These are phyloP conservation scores for Hyphopichia buzzinii DNA, from an alignment of 1,139 yeast species.

Conservation along the genomic window DNA sequence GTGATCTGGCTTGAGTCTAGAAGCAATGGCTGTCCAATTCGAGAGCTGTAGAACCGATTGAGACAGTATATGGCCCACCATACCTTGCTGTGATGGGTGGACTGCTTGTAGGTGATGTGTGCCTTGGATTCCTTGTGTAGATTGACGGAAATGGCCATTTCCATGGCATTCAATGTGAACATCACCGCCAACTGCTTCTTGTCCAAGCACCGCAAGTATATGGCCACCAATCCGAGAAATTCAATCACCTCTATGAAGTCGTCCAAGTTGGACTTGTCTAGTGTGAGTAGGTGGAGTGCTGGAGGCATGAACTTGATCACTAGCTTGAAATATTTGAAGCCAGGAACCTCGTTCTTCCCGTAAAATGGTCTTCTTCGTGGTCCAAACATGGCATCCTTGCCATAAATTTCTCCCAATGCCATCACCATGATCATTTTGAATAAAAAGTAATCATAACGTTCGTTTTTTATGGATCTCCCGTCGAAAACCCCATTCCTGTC, in stretches of 20 bases:
- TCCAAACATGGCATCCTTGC: conserved; percentile 8
- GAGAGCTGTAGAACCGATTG: conserved; percentile 23
- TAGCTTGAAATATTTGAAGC: conserved; percentile 20
- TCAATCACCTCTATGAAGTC: conserved; percentile 23
- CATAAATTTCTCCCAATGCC: conserved; percentile 24
- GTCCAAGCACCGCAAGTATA: conserved; percentile 25
- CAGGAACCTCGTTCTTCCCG: conserved; percentile 14
- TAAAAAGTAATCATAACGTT: conserved; percentile 15
- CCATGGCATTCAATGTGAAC: conserved; percentile 24
- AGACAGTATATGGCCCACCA: conserved; percentile 30
- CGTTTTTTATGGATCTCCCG: neutral
- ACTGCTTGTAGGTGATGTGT: conserved; percentile 6
- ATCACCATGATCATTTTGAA: conserved; percentile 20
- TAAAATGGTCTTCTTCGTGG: neutral
- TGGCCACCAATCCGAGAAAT: conserved; percentile 22
- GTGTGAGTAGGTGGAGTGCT: conserved; percentile 12
- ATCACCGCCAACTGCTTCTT: conserved; percentile 26
- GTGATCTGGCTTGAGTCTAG: conserved; percentile 18
- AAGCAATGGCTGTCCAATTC: conserved; percentile 27
- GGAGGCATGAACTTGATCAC: conserved; percentile 23
- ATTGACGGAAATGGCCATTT: conserved; percentile 26
- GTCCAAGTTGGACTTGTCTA: conserved; percentile 13
- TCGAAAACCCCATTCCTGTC: conserved; percentile 11
- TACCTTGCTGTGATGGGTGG: conserved; percentile 10
- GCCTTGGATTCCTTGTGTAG: conserved; percentile 16